A percentile compares a stretch with the other conserved stretches of the same genome.
phyloP scores from a whole-genome alignment of 2,329 filamentous ascomycete genomes.

The Neoascochyta sp. region DNA sequence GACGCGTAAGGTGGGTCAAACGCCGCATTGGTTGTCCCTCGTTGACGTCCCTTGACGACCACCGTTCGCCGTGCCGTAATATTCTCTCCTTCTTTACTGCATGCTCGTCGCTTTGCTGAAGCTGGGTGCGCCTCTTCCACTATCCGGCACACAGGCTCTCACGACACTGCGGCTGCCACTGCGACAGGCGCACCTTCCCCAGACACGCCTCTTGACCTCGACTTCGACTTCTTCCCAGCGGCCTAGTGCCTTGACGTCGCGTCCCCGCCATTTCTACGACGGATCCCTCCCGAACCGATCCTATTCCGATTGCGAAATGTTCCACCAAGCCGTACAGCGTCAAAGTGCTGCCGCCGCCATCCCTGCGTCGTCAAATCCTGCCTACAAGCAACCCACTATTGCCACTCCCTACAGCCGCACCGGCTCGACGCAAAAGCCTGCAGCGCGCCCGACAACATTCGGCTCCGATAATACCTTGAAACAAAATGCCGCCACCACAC shows the following conservation, averaged over 20 bases:
- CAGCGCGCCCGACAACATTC: conserved; percentile 29
- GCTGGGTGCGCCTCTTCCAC: conserved; percentile 35
- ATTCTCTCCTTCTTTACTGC: conserved; percentile 40
- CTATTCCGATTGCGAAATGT: conserved; percentile 30
- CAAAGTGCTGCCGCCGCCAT: conserved; percentile 31
- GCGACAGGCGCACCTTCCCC: conserved; percentile 19
- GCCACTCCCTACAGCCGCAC: conserved; percentile 42
- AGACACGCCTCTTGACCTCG: conserved; percentile 11
- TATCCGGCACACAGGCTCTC: conserved; percentile 22
- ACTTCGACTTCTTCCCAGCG: conserved; percentile 2
- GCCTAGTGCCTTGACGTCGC: conserved; percentile 4
- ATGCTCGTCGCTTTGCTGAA: conserved; percentile 34
- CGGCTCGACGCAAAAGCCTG: conserved; percentile 27
- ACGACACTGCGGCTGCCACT: conserved; percentile 18
- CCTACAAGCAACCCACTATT: conserved; percentile 29
- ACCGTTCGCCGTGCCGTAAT: too few species aligned
- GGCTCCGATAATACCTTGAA: conserved; percentile 33
- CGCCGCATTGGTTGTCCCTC: too few species aligned
- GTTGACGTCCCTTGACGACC: too few species aligned
- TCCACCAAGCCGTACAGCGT: conserved; percentile 41
- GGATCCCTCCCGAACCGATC: conserved; percentile 16
- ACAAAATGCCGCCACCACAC: conserved; percentile 14
- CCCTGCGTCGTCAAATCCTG: conserved; percentile 17
- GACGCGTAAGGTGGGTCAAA: too few species aligned
- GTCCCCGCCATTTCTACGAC: conserved; percentile 10